phyloP scores from a whole-genome alignment of 129 eudicot genomes.

The Scalesia atractyloides region DNA sequence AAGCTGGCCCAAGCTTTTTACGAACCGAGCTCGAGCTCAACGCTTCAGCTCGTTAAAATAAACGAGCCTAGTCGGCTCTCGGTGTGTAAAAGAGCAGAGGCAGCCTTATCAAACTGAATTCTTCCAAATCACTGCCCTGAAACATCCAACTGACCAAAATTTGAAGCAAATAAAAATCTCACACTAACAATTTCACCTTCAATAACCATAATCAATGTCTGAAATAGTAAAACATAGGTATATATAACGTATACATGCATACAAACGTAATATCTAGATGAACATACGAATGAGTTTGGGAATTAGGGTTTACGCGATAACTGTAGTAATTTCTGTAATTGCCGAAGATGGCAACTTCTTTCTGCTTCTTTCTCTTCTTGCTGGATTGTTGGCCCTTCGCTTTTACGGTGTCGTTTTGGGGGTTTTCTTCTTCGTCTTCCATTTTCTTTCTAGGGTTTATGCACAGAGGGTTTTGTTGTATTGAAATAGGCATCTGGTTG shows the following conservation, averaged over 20 bases:
- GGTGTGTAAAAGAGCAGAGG: no score
- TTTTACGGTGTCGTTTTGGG: conserved; percentile 13
- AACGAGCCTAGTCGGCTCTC: no score
- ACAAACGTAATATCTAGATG: conserved; percentile 1
- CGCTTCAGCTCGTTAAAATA: no score
- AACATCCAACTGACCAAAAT: not conserved
- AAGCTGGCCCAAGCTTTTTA: no score
- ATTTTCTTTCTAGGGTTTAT: conserved; percentile 32
- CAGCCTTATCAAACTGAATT: not conserved
- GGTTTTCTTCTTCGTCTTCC: conserved; percentile 20
- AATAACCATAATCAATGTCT: not conserved
- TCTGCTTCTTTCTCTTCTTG: conserved; percentile 55
- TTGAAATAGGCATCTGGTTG: not conserved
- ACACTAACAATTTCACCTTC: not conserved
- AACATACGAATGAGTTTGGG: not conserved
- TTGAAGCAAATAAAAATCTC: not conserved
- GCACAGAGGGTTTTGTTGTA: conserved; percentile 18
- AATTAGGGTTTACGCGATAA: conserved; percentile 60
- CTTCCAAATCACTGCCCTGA: not conserved
- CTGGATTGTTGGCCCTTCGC: conserved; percentile 18
- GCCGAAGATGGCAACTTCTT: conserved; percentile 78
- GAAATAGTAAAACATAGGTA: not conserved
- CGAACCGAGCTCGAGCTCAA: no score
- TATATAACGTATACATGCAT: not conserved
- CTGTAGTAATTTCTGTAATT: conserved; percentile 86